Conservation (phyloP, 495 filamentous ascomycete genomes). For the Bryoglossum gracile region DNA sequence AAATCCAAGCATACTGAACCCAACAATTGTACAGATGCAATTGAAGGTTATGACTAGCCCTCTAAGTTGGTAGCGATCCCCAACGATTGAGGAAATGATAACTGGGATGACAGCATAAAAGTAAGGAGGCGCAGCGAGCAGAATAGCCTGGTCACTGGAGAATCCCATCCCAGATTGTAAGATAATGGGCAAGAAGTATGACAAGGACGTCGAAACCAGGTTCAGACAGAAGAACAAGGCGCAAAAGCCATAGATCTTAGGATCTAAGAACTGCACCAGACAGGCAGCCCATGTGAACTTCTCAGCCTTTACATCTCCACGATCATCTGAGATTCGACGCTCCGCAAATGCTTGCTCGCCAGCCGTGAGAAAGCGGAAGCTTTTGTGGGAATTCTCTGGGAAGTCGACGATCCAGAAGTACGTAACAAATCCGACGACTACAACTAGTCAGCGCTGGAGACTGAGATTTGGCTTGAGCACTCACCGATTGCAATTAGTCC, state of each 20-base stretch:
- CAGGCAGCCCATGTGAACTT: conserved; percentile 54
- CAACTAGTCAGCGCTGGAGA: conserved; percentile 50
- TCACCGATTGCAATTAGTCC: conserved; percentile 46
- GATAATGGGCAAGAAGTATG: conserved; percentile 68
- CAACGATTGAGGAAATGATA: conserved; percentile 58
- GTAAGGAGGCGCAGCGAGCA: conserved; percentile 70
- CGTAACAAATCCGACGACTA: conserved; percentile 56
- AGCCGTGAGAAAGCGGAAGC: conserved; percentile 55
- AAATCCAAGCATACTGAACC: conserved; percentile 70
- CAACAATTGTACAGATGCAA: conserved; percentile 58
- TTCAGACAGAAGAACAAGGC: conserved; percentile 69
- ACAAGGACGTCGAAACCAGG: conserved; percentile 58
- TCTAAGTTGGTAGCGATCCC: conserved; percentile 57
- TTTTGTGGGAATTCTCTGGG: conserved; percentile 55
- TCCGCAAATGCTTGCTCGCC: conserved; percentile 51
- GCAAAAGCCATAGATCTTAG: conserved; percentile 68
- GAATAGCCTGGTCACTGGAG: conserved; percentile 53
- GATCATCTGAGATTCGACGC: conserved; percentile 52
- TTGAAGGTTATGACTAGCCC: conserved; percentile 71
- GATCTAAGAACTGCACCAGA: conserved; percentile 53
- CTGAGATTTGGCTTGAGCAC: background rate
- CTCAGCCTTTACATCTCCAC: conserved; percentile 57
- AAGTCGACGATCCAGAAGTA: conserved; percentile 82
- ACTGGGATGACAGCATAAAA: conserved; percentile 70
- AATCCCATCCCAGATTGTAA: conserved; percentile 67